Conservation (phyloP, 2,329 filamentous ascomycete genomes). For the Fusarium odoratissimum region DNA sequence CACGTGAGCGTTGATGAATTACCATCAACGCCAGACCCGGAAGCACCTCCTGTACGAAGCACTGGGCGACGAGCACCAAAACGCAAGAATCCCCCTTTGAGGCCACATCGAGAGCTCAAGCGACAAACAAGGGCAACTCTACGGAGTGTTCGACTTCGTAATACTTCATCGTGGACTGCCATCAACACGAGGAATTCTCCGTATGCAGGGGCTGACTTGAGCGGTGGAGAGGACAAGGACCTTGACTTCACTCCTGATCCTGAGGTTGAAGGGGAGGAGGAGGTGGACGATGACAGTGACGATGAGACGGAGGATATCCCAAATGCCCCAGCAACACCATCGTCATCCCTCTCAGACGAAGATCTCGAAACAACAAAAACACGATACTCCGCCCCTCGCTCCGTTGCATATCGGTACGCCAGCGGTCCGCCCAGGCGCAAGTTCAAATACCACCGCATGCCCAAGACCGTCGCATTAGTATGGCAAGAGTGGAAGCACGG, state of each 20-base stretch:
- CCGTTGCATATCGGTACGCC: conserved; percentile 28
- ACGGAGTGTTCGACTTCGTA: background rate
- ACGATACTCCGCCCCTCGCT: conserved; percentile 37
- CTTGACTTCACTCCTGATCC: background rate
- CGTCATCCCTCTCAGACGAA: background rate
- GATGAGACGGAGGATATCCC: background rate
- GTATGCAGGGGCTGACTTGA: background rate
- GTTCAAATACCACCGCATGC: conserved; percentile 42
- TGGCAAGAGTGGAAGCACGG: conserved; percentile 44
- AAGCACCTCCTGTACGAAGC: conserved; percentile 25
- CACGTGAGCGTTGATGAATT: conserved; percentile 18
- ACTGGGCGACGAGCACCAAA: conserved; percentile 24
- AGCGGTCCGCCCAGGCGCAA: conserved; percentile 20
- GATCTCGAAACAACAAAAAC: conserved; percentile 1
- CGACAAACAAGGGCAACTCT: background rate
- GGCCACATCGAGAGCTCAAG: background rate
- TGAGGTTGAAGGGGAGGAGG: background rate
- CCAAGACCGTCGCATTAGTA: conserved; percentile 36
- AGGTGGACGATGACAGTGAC: background rate
- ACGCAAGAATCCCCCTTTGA: background rate
- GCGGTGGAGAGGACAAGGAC: background rate
- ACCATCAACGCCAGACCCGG: conserved; percentile 15
- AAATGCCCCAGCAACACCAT: background rate
- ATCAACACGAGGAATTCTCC: background rate
- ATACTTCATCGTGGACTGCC: background rate